Evolutionary conservation across 257 asterid genomes (phyloP).

Genomic region (Jacaranda mimosifolia): DNA sequence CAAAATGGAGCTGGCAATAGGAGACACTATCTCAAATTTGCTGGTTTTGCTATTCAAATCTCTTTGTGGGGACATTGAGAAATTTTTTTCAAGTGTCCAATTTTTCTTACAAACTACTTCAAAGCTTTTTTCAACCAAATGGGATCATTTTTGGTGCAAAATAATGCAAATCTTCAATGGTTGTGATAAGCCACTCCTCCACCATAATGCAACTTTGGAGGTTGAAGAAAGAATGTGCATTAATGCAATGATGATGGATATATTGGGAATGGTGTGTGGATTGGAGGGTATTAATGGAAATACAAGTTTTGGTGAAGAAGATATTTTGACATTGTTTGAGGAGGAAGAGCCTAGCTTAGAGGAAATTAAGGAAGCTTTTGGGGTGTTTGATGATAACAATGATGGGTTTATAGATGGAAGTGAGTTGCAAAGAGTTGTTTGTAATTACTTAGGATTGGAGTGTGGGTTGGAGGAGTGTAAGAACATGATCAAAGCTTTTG

Average conservation of each 20-base stretch:
- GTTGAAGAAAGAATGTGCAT: not conserved
- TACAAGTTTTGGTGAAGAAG: constrained; percentile 12
- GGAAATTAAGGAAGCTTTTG: constrained; percentile 42
- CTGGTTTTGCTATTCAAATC: not conserved
- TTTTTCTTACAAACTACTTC: not conserved
- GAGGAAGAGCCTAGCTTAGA: constrained; percentile 38
- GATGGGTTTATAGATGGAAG: constrained; percentile 49
- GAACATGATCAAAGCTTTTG: constrained; percentile 45
- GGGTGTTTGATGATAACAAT: constrained; percentile 47
- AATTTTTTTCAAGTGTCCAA: not conserved
- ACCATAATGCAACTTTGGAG: not conserved
- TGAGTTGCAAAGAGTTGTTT: constrained; percentile 48
- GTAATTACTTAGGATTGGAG: constrained; percentile 42
- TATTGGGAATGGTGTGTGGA: constrained; percentile 37
- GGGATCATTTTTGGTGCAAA: not conserved
- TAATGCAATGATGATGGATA: constrained; percentile 36
- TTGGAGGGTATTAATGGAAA: constrained; percentile 11
- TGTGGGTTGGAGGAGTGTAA: constrained; percentile 39
- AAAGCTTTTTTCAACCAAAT: not conserved
- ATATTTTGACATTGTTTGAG: constrained; percentile 29
- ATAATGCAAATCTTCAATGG: not conserved
- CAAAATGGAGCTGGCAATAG: constrained; percentile 1
- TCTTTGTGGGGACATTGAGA: not conserved
- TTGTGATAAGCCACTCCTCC: not conserved
- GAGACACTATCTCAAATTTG: not conserved